Evolutionary conservation across 139 green algal genomes (phyloP).

Genomic region (Volvox africanus): DNA sequence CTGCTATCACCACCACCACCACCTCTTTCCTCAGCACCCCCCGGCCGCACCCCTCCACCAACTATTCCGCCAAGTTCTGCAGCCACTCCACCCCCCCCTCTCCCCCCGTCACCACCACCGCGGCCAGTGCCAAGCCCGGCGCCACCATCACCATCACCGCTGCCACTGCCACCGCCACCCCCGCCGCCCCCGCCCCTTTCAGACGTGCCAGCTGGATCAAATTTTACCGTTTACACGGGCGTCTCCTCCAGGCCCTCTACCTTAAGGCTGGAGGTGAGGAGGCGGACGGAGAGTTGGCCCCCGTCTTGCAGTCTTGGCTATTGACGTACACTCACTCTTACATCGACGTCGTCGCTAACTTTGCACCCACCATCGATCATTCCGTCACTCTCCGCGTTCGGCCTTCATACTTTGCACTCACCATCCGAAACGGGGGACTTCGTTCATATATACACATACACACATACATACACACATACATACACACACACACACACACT

Average conservation of each 20-base stretch:
- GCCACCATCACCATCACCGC: neutral
- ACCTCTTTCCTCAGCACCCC: neutral
- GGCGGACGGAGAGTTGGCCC: no score
- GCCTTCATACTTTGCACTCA: no score
- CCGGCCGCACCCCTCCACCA: neutral
- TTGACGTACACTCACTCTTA: no score
- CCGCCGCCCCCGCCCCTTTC: neutral
- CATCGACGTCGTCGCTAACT: no score
- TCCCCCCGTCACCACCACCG: neutral
- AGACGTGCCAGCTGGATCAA: neutral
- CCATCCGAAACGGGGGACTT: no score
- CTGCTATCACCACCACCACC: neutral
- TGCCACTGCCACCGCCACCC: neutral
- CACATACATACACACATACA: no score
- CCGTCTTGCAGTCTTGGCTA: no score
- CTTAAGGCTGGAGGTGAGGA: neutral
- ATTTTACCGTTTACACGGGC: neutral
- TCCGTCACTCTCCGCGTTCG: no score
- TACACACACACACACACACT: no score
- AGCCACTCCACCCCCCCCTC: neutral
- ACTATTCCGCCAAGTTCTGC: neutral
- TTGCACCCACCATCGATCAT: no score
- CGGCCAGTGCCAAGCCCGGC: neutral
- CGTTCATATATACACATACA: no score
- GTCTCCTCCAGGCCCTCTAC: neutral